Base-by-base conservation (phyloP, 495 filamentous ascomycete species). In the Tuber umbilicatum region DNA sequence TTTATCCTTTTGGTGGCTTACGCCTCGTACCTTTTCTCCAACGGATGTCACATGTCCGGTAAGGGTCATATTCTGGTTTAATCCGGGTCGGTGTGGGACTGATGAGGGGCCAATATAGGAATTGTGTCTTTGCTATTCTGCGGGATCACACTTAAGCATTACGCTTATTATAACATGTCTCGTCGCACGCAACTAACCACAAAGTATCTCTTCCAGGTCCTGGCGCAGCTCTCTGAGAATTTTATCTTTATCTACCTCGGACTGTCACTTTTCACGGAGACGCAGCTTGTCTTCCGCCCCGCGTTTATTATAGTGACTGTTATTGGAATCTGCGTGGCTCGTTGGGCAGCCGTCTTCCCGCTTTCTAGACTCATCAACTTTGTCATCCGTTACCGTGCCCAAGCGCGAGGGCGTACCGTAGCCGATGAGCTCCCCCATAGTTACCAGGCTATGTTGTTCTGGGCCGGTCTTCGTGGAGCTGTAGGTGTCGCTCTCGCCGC, bases 91-190 rank as follows among this genome's bases (percentile, higher is more conserved):
- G 39, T 2, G 37, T 69, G 41, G 5, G 16, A 69, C 73, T 69
- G 10, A 68, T 14, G 64, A 40, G 16, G 21, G 41, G 4, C 27
- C 14, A 27, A 72, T 69, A 4, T 79, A 98, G 94, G 95, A 74
- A 99, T 99, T 79, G 95, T 99, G 72, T 95, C 95, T 27, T 87
- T 99, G 73, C 86, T 99, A 17, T 98, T 99, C 85, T 98, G 96
- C 83, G 95, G 95, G 42, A 99, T 99, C 75, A 97, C 95, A 12
- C 87, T 99, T 45, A 99, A 99, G 83, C 95, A 99, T 83, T 98
- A 99, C 81, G 95, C 95, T 64, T 99, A 99, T 86, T 97, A 97
- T 86, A 99, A 99, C 85, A 99, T 99, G 95, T 99, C 95, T 41
- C 91, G 95, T 67, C 91, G 95, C 67, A 97, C 96, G 35, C 95